Base-by-base conservation (phyloP, 768 basidiomycete species). In the Ramaria rubella region DNA sequence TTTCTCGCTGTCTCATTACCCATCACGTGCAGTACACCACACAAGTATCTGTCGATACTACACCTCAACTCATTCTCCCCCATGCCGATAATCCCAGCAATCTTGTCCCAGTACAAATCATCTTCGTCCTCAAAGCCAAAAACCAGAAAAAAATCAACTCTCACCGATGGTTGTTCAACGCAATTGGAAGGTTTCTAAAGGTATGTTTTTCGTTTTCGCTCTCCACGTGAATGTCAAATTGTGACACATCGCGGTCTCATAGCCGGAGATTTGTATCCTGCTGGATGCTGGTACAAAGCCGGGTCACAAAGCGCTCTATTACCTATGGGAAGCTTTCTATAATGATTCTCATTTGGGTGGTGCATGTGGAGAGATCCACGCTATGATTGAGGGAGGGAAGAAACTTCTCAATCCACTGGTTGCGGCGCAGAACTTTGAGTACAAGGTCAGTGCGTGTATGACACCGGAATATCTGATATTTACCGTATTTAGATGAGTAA, bases 241-340 rank as follows among this genome's bases (percentile, higher is more conserved):
- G 15, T 21, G 9, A 4, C 1, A 24, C 40, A 6, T 11, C n/a
- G n/a, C n/a, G n/a, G 21, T 54, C 11, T 8, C n/a, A n/a, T 63
- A 95, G 82, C 94, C 94, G 4, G 92, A 96, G 65, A 83, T 87
- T 49, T 94, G 93, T 70, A 87, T 95, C 59, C 79, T 97, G 31
- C 81, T 97, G 59, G 94, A 96, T 68, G 94, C 93, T 5, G 94
- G 94, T 60, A 98, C 94, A 6, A 97, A 96, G 69, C 94, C 94
- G 1, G 94, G 93, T 2, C 91, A 91, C 70, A 94, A 94, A 70
- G 90, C 90, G 1, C 91, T 98, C 65, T 98, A 89, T 70, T 91
- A 95, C 67, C 80, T 95, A 8, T 95, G 93, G 91, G 90, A 92
- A 59, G 91, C 89, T 1, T 90, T 92, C 69, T 89, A 90, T 68